Percentiles rank a stretch among this genome's conserved stretches.
These are phyloP conservation scores for Calonectria pseudoreteaudii DNA, from an alignment of 2,329 filamentous ascomycete genomes.

Conservation along the genomic window DNA sequence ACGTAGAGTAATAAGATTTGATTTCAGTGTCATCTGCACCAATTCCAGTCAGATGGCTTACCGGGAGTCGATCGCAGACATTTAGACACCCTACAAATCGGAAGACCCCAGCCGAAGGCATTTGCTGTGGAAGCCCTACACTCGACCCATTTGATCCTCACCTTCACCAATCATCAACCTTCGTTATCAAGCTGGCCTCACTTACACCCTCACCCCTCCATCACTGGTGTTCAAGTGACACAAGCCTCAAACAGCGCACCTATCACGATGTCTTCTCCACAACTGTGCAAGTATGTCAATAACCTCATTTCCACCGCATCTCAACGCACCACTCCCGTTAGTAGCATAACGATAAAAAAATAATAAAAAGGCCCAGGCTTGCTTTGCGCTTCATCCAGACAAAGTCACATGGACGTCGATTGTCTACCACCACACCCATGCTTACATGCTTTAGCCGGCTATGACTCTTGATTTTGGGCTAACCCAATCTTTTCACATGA, in stretches of 20 bases:
- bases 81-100: background rate
- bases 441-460: background rate
- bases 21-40: background rate
- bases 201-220: background rate
- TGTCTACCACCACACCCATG: background rate
- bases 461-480: background rate
- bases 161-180: background rate
- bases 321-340: background rate
- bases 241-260: background rate
- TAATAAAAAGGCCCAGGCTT: background rate
- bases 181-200: background rate
- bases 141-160: background rate
- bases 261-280: background rate
- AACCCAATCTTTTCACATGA: background rate
- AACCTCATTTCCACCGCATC: conserved; percentile 1
- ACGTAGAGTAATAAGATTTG: background rate
- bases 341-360: background rate
- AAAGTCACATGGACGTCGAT: background rate
- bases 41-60: background rate
- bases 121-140: background rate
- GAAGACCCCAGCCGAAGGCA: background rate
- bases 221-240: background rate
- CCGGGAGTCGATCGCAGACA: background rate
- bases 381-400: background rate
- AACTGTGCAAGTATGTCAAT: background rate